A percentile compares a stretch with the other conserved stretches of the same genome.
Evolutionary conservation across 441 rosid species (phyloP).

Genomic region (Mallotus repandus): DNA sequence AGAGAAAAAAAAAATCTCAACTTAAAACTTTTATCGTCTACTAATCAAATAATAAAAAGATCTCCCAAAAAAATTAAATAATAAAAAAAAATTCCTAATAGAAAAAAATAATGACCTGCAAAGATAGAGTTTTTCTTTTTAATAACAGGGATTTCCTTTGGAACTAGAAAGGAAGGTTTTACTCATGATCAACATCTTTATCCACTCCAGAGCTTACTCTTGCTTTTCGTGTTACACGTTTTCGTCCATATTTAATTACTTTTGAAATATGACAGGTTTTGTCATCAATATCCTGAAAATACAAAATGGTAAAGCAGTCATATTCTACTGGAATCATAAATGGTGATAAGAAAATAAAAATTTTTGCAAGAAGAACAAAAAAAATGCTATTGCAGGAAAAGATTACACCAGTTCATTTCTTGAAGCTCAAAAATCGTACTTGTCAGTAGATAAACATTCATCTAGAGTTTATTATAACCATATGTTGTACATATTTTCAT

Average conservation of each 20-base stretch:
- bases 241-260: no score
- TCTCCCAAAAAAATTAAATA: no score
- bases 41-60: conserved; percentile 2
- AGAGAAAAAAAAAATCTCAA: no score
- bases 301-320: no score
- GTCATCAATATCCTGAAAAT: no score
- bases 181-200: conserved; percentile 75
- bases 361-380: neutral
- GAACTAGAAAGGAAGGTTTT: conserved; percentile 75
- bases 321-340: conserved; percentile 5
- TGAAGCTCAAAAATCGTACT: no score
- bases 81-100: neutral
- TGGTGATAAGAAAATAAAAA: neutral
- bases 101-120: conserved; percentile 48
- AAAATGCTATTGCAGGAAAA: neutral
- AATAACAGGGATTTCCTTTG: conserved; percentile 81
- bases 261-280: no score
- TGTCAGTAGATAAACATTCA: no score
- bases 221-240: conserved; percentile 49
- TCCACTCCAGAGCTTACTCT: conserved; percentile 79
- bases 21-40: neutral
- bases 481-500: no score
- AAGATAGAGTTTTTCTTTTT: conserved; percentile 79
- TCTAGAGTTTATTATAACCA: no score
- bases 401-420: neutral